Base-by-base conservation (phyloP, 1,284 basidiomycete genomes). In the Lignosus rhinocerotis region DNA sequence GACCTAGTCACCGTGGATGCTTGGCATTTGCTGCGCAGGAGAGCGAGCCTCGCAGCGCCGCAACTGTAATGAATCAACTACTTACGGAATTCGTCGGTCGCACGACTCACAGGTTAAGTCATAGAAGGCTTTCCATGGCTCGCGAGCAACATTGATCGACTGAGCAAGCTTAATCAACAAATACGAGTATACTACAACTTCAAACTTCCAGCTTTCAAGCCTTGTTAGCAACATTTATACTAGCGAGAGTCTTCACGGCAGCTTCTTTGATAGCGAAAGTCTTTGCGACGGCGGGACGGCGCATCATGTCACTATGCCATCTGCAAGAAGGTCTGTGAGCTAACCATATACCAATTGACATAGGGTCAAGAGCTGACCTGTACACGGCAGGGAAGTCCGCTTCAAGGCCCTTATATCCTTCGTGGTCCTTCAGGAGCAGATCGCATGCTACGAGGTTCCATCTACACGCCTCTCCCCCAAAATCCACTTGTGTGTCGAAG, bases 371-470 rank as follows among this genome's bases (percentile, higher is more conserved):
- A 6, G 43, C 54, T n/a, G 17, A 56, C 54, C 25, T 44, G 30
- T 17, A n/a, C 4, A 62, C 55, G 2, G 57, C 32, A 38, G 61
- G 61, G 48, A 56, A 62, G 51, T 62, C 54, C 53, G 51, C 54
- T 48, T 59, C 57, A 16, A 62, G 19, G 17, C 41, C 21, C 17
- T 62, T 34, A 32, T 59, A 51, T n/a, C 36, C 61, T 0, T 50
- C 17, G 48, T 55, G 39, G 33, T 55, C 56, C n/a, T 45, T 36
- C 33, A 58, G 31, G n/a, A 55, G 25, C 31, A 34, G 10, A 2
- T 11, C 16, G 48, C 51, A 41, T 0, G 50, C 56, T 6, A 12
- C 42, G 11, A 34, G 42, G 55, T 58, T 61, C 55, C 52, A 61
- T 31, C 60, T 61, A 32, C 3, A 12, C 9, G 8, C 5, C n/a